Conservation (phyloP, 257 asterid genomes). For the Misopates orontium region DNA sequence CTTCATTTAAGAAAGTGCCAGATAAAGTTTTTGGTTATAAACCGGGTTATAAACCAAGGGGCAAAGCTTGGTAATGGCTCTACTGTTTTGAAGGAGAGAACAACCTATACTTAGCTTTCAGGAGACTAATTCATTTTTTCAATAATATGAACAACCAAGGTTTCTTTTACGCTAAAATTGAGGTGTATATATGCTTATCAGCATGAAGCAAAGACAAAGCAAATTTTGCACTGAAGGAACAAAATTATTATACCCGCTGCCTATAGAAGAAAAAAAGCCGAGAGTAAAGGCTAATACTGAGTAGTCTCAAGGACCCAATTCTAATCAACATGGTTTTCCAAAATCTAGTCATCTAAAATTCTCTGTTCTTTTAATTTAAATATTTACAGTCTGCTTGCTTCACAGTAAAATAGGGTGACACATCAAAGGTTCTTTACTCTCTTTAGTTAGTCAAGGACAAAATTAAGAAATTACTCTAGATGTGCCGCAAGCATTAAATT, state of each 20-base stretch:
- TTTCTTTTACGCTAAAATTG: neutral
- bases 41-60: too few relatives aligned
- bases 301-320: neutral
- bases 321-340: neutral
- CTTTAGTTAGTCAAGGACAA: neutral
- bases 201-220: neutral
- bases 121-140: neutral
- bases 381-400: neutral
- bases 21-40: too few relatives aligned
- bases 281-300: neutral
- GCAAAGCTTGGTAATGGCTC: too few relatives aligned
- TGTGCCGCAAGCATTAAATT: neutral
- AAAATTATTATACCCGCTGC: neutral
- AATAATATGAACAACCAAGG: neutral
- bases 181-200: neutral
- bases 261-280: neutral
- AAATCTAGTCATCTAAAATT: neutral
- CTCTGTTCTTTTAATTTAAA: neutral
- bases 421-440: slow-evolving; percentile 2
- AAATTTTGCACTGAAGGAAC: neutral
- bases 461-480: neutral
- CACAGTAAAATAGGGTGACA: neutral
- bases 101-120: too few relatives aligned
- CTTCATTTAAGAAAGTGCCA: too few relatives aligned
- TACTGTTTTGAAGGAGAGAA: too few relatives aligned